Evolutionary conservation across 352 stramenopile species (phyloP).

Genomic region (Globisporangium iwayamae): DNA sequence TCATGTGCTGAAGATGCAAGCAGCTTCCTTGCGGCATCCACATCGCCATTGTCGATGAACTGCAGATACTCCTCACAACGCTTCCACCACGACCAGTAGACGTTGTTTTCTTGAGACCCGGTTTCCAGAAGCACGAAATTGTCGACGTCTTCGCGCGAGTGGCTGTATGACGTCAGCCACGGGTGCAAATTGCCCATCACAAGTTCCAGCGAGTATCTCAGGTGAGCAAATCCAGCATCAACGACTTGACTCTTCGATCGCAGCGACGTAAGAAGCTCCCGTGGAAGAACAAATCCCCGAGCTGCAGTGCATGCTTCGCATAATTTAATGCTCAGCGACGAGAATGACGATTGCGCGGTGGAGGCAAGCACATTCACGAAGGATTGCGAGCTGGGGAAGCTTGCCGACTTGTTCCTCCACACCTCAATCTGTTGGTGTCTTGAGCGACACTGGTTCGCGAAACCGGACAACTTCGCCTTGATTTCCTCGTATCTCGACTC

Average conservation of each 20-base stretch:
- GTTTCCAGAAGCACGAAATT: conserved; percentile 26
- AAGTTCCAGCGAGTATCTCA: conserved; percentile 25
- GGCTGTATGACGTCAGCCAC: conserved; percentile 37
- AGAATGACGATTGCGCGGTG: conserved; percentile 23
- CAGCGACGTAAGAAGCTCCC: conserved; percentile 23
- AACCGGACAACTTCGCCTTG: conserved; percentile 25
- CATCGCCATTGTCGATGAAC: not conserved
- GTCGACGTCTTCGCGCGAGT: conserved; percentile 34
- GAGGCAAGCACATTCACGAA: conserved; percentile 3
- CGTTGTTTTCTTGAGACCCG: conserved; percentile 25
- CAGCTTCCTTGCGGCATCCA: conserved; percentile 1
- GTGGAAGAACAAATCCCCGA: conserved; percentile 9
- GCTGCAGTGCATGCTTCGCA: conserved; percentile 12
- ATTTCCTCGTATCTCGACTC: conserved; percentile 2
- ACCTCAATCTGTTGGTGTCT: conserved; percentile 46
- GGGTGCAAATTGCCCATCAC: conserved; percentile 29
- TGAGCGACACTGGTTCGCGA: conserved; percentile 44
- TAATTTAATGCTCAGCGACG: conserved; percentile 14
- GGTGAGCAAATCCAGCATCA: conserved; percentile 29
- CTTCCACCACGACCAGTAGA: conserved; percentile 47
- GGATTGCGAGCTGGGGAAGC: conserved; percentile 17
- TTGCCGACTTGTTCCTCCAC: conserved; percentile 30
- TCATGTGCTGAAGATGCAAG: not conserved
- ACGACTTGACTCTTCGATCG: conserved; percentile 26
- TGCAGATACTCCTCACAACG: conserved; percentile 19